A percentile compares a stretch with the other conserved stretches of the same genome.
phyloP scores from a whole-genome alignment of 768 basidiomycete species.

The Auriculariales sp. region DNA sequence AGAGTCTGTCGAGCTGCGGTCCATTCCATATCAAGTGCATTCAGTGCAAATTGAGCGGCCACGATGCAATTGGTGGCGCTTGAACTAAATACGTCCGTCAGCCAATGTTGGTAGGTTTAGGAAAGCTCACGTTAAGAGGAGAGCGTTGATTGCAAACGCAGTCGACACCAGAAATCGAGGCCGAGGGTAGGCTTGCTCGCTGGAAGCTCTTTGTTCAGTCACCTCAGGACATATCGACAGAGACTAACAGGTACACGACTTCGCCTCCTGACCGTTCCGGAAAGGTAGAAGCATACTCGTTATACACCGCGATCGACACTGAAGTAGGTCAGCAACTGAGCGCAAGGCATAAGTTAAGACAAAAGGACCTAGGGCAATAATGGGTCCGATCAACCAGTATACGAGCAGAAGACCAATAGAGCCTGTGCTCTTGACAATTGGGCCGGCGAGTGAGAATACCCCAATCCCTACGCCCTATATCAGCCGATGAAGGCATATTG shows the following conservation, averaged over 20 bases:
- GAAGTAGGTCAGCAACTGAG: background rate
- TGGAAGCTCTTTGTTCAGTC: no score
- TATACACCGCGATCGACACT: constrained; percentile 5
- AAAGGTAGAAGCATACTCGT: constrained; percentile 6
- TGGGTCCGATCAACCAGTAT: constrained; percentile 4
- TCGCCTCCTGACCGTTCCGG: constrained; percentile 7
- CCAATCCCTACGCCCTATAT: constrained; percentile 5
- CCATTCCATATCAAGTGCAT: constrained; percentile 9
- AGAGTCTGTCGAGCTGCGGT: constrained; percentile 11
- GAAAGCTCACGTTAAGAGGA: background rate
- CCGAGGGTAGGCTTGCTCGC: background rate
- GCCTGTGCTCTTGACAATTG: constrained; percentile 4
- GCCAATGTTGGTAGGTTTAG: background rate
- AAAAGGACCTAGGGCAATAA: constrained; percentile 1
- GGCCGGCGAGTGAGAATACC: constrained; percentile 6
- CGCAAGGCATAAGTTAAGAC: no score
- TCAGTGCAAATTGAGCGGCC: constrained; percentile 14
- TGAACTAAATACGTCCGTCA: background rate
- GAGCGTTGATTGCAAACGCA: background rate
- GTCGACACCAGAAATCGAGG: background rate
- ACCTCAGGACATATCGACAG: background rate
- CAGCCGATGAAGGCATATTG: background rate
- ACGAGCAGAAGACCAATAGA: constrained; percentile 5
- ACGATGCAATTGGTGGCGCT: constrained; percentile 14
- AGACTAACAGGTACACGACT: background rate